Conservation (phyloP, 768 basidiomycete genomes). For the Calocybe indica region DNA sequence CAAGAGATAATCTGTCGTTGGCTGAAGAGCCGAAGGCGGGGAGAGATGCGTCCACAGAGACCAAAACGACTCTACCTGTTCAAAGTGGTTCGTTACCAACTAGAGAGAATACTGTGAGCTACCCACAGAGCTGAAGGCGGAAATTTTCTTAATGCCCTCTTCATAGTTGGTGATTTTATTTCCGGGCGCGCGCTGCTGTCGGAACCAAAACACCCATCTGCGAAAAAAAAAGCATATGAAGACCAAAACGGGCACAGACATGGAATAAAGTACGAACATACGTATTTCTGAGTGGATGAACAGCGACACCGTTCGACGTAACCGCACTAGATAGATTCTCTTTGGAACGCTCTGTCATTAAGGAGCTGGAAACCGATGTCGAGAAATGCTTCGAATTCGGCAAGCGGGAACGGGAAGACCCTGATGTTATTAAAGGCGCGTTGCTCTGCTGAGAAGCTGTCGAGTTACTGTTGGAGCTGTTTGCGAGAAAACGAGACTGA, state of each 20-base stretch:
- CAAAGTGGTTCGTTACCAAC: slow-evolving; percentile 5
- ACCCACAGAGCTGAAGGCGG: slow-evolving; percentile 81
- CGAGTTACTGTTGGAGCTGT: slow-evolving; percentile 20
- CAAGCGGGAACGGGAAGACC: slow-evolving; percentile 36
- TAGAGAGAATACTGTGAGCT: not conserved
- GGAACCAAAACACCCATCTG: slow-evolving; percentile 92
- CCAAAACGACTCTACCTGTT: slow-evolving; percentile 92
- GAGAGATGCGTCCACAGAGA: slow-evolving; percentile 89
- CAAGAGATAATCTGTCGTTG: slow-evolving; percentile 92
- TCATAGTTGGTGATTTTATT: slow-evolving; percentile 90
- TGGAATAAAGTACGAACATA: slow-evolving; percentile 59
- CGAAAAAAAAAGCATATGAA: slow-evolving; percentile 10
- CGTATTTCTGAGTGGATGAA: slow-evolving; percentile 83
- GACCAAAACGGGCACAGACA: slow-evolving; percentile 12
- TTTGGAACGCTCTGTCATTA: slow-evolving; percentile 39
- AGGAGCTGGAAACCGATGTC: slow-evolving; percentile 39
- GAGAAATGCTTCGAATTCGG: slow-evolving; percentile 72
- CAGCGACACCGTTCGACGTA: slow-evolving; percentile 30
- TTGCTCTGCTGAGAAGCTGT: slow-evolving; percentile 16
- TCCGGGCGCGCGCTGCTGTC: slow-evolving; percentile 84
- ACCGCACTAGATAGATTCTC: slow-evolving; percentile 31
- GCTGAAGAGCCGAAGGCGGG: slow-evolving; percentile 75
- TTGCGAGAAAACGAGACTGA: slow-evolving; percentile 63
- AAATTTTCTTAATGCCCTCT: slow-evolving; percentile 90
- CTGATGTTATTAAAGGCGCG: slow-evolving; percentile 14